These are phyloP conservation scores for Tolypocladium amazonense DNA, from an alignment of 2,329 filamentous ascomycete species.

Conservation along the genomic window DNA sequence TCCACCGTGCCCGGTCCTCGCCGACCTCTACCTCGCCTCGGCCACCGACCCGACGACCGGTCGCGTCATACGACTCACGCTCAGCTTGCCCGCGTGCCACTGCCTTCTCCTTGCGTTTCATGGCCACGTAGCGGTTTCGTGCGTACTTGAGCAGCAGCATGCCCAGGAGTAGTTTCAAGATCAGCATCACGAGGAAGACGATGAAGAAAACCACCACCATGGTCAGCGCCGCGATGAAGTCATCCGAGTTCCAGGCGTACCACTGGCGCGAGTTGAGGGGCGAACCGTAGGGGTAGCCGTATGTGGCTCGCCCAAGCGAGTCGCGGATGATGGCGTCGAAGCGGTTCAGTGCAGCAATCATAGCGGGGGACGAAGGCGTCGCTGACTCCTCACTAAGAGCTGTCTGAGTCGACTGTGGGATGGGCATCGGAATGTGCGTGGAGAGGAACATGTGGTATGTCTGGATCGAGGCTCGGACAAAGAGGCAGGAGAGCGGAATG, in stretches of 20 bases:
- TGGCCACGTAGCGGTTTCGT: slow-evolving; percentile 65
- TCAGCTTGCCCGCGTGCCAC: slow-evolving; percentile 35
- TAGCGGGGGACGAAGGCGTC: slow-evolving; percentile 57
- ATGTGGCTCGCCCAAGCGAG: slow-evolving; percentile 64
- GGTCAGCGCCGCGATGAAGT: slow-evolving; percentile 65
- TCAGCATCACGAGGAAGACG: slow-evolving; percentile 73
- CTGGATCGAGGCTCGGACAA: slow-evolving; percentile 88
- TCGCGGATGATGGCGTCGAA: slow-evolving; percentile 68
- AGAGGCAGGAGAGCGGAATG: slow-evolving; percentile 85
- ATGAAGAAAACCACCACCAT: slow-evolving; percentile 81
- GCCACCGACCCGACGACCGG: slow-evolving; percentile 66
- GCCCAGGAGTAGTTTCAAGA: slow-evolving; percentile 75
- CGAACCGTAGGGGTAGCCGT: slow-evolving; percentile 41
- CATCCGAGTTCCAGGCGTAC: slow-evolving; percentile 55
- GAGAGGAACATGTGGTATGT: slow-evolving; percentile 98
- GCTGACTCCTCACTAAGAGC: slow-evolving; percentile 54
- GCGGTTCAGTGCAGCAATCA: slow-evolving; percentile 66
- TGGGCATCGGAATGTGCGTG: slow-evolving; percentile 68
- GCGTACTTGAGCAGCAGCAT: slow-evolving; percentile 78
- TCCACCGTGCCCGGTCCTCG: slow-evolving; percentile 75
- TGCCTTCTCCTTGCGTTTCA: slow-evolving; percentile 60
- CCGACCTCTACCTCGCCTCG: slow-evolving; percentile 82
- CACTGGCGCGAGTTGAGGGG: slow-evolving; percentile 29
- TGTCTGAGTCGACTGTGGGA: slow-evolving; percentile 54
- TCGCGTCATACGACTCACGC: slow-evolving; percentile 50